Evolutionary conservation across 2,329 filamentous ascomycete genomes (phyloP), one percentile per base, ranked within the genome.

Genomic region (Hirsutella rhossiliensis): DNA sequence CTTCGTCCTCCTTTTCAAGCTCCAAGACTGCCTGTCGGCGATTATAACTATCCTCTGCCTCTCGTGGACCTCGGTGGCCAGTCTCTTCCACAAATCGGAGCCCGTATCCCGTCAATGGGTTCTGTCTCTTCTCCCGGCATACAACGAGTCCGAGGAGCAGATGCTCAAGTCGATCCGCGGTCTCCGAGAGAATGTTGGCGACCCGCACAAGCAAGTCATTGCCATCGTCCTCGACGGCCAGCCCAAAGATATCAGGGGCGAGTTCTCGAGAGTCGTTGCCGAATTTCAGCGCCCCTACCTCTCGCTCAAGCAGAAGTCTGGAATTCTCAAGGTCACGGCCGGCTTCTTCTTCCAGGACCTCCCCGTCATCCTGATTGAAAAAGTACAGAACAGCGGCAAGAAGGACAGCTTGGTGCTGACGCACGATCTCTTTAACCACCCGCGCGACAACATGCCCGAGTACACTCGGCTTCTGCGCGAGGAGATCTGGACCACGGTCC

Each of bases 391-490:
- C 11, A 40, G 39, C 28, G 39, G 39, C 27, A 40, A 40, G 39
- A 40, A 40, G 12, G 39, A 40, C 28, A 40, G 27, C 39, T 19
- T 40, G 39, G 39, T 40, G 12, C 39, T 40, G 28, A 31, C 39
- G 39, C 39, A 40, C 27, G 39, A 40, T 19, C 39, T 40, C n/a
- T 40, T 40, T 27, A 40, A 40, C n/a, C 13, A 20, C 28, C 39
- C 39, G 15, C 39, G 39, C 5, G 28, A 40, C 27, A 31, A 18
- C 39, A 40, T 40, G 39, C 27, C 27, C 15, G 39, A 18, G 27
- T 40, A 40, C 19, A 40, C 27, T 3, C 39, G 39, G 19, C 28
- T 18, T 5, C 17, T 40, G 28, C 39, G 39, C 3, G n/a, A 31
- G n/a, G 28, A 40, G 39, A 30, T 40, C 3, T 40, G 39, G 39